These are phyloP conservation scores for Westerdykella ornata DNA, from an alignment of 2,329 filamentous ascomycete species.

Conservation along the genomic window DNA sequence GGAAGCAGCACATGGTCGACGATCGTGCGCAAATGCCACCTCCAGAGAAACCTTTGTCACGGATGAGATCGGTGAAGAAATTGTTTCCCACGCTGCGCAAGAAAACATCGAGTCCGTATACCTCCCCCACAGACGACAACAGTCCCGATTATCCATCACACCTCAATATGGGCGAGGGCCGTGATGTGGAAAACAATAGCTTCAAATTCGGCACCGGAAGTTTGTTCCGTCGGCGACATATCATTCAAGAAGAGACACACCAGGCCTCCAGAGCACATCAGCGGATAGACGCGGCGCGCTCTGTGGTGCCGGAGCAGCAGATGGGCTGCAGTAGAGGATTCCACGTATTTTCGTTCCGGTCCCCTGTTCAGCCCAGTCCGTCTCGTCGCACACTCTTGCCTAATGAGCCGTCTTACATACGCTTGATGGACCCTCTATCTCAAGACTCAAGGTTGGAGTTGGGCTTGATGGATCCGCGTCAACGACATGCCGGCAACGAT, in stretches of 20 bases:
- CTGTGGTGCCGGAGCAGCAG: not conserved
- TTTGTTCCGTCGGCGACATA: too few relatives aligned
- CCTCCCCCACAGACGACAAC: too few relatives aligned
- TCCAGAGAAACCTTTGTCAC: slow-evolving; percentile 23
- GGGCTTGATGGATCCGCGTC: slow-evolving; percentile 24
- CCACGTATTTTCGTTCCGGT: too few relatives aligned
- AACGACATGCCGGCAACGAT: not conserved
- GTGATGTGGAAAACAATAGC: too few relatives aligned
- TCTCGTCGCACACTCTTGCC: slow-evolving; percentile 7
- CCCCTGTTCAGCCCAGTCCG: too few relatives aligned
- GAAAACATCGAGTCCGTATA: slow-evolving; percentile 11
- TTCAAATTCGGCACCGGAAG: too few relatives aligned
- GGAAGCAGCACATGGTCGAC: slow-evolving; percentile 15
- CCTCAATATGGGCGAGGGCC: too few relatives aligned
- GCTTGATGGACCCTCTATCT: slow-evolving; percentile 26
- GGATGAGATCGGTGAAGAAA: slow-evolving; percentile 23
- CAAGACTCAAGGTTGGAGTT: slow-evolving; percentile 18
- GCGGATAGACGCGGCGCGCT: too few relatives aligned
- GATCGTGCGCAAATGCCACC: slow-evolving; percentile 35
- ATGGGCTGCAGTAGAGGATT: not conserved
- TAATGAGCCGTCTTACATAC: slow-evolving; percentile 25
- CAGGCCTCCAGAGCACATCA: too few relatives aligned
- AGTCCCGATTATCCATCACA: too few relatives aligned
- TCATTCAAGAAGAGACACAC: too few relatives aligned
- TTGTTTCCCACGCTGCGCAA: slow-evolving; percentile 21